Evolutionary conservation across 129 eudicot genomes (phyloP), one percentile per base, ranked within the genome.

Genomic region (Rutidosis leptorrhynchoides): DNA sequence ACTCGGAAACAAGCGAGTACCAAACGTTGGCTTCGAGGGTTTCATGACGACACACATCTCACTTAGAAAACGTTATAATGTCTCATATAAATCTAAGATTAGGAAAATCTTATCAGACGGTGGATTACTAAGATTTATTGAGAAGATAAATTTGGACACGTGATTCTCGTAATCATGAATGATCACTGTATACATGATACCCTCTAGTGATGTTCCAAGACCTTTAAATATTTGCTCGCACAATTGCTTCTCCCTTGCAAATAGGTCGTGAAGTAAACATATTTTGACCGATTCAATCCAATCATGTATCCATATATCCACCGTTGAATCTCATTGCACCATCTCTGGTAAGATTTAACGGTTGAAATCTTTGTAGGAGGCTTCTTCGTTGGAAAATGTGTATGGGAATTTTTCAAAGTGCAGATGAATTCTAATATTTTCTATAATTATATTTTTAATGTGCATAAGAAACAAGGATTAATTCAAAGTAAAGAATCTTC

Each of bases 151-250:
- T n/a, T 17, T 25, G 57, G 77, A 69, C 3, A 77, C 45, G 6
- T 67, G 40, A 23, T 32, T 48, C 8, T 75, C 77, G 17, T 69
- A 43, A 33, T 77, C 80, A 37, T 57, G 20, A 58, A 64, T 81
- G 6, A 42, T 69, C 62, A 24, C 67, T 29, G 29, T 25, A 52
- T 73, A 81, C 28, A 78, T 67, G 5, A 46, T 71, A 20, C 67
- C 76, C 4, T 43, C 59, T 0, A 64, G 58, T 32, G 37, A 6
- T 30, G 12, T 3, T 43, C 29, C 72, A 67, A 58, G 58, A 19
- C 69, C 79, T 2, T 63, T 29, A 46, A 75, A 75, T 55, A 75
- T 59, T 49, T 67, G 20, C 5, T 63, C 42, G 23, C 46, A 55
- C n/a, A 77, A 15, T 24, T 28, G 22, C 72, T 63, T 77, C 76